phyloP scores from a whole-genome alignment of 257 asterid genomes.

The Hygrophila difformis region DNA sequence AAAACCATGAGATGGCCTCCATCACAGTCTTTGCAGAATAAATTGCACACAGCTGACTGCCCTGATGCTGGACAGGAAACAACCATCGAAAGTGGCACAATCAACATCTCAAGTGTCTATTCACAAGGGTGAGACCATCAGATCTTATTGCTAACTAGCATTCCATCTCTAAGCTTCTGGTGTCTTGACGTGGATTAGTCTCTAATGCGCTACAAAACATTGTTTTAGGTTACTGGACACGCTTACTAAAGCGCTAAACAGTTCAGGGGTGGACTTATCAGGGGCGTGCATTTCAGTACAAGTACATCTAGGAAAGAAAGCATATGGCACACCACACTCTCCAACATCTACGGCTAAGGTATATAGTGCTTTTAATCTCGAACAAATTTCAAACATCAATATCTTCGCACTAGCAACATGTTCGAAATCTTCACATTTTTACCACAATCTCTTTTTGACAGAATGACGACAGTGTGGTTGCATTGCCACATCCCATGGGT shows the following conservation, averaged over 20 bases:
- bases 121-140: slow-evolving; percentile 67
- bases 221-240: slow-evolving; percentile 82
- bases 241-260: slow-evolving; percentile 71
- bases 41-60: slow-evolving; percentile 25
- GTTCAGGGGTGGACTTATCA: slow-evolving; percentile 76
- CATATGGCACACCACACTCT: slow-evolving; percentile 33
- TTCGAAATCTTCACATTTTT: too few species aligned
- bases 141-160: too few species aligned
- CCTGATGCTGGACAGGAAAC: slow-evolving; percentile 38
- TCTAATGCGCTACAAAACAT: too few species aligned
- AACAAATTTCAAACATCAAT: too few species aligned
- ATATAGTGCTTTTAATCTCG: too few species aligned
- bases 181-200: too few species aligned
- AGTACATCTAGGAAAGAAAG: slow-evolving; percentile 77
- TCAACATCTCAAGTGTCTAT: slow-evolving; percentile 77
- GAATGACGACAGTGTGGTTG: too few species aligned
- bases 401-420: too few species aligned
- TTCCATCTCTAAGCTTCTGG: too few species aligned
- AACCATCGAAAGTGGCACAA: slow-evolving; percentile 61
- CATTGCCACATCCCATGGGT: slow-evolving; percentile 13
- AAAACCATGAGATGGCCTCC: slow-evolving; percentile 33
- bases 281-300: slow-evolving; percentile 83
- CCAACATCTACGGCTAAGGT: slow-evolving; percentile 56
- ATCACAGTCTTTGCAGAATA: slow-evolving; percentile 27
- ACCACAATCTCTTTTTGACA: too few species aligned